phyloP scores from a whole-genome alignment of 2,329 filamentous ascomycete species.

The Microthyrium microscopicum region DNA sequence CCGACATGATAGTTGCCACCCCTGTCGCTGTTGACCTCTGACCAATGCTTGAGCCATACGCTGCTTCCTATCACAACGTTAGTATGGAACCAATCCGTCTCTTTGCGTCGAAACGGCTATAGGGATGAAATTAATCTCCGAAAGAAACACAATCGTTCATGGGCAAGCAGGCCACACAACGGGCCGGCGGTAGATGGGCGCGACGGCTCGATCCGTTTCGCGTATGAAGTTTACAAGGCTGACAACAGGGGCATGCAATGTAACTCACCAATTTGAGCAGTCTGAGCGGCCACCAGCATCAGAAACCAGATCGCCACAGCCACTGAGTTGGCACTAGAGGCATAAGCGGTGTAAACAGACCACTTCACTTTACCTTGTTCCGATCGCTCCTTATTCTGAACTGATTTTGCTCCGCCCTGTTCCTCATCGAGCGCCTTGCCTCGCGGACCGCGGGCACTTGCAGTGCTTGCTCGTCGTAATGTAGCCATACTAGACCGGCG shows the following conservation, averaged over 20 bases:
- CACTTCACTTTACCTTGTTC: conserved; percentile 98
- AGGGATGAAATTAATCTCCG: too few relatives aligned
- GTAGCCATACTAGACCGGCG: conserved; percentile 57
- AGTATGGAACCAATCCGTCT: too few relatives aligned
- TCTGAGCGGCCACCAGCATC: conserved; percentile 64
- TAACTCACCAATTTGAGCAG: conserved; percentile 55
- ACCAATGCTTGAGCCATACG: conserved; percentile 89
- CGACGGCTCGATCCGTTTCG: too few relatives aligned
- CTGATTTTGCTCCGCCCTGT: conserved; percentile 51
- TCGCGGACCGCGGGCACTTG: conserved; percentile 72
- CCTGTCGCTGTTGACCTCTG: conserved; percentile 55
- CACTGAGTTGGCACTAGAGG: conserved; percentile 76
- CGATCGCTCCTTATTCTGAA: conserved; percentile 70
- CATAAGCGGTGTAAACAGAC: conserved; percentile 87
- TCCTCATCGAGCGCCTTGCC: conserved; percentile 78
- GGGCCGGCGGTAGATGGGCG: too few relatives aligned
- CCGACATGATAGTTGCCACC: conserved; percentile 60
- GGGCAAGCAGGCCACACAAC: too few relatives aligned
- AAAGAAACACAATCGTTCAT: too few relatives aligned
- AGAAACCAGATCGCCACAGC: conserved; percentile 70
- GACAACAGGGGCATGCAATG: not conserved
- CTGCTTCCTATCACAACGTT: too few relatives aligned
- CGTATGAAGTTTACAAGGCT: too few relatives aligned
- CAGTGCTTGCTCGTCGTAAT: conserved; percentile 75
- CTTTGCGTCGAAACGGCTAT: too few relatives aligned